These are phyloP conservation scores for Phylloporus rhodoxanthus DNA, from an alignment of 768 basidiomycete species.

Conservation along the genomic window DNA sequence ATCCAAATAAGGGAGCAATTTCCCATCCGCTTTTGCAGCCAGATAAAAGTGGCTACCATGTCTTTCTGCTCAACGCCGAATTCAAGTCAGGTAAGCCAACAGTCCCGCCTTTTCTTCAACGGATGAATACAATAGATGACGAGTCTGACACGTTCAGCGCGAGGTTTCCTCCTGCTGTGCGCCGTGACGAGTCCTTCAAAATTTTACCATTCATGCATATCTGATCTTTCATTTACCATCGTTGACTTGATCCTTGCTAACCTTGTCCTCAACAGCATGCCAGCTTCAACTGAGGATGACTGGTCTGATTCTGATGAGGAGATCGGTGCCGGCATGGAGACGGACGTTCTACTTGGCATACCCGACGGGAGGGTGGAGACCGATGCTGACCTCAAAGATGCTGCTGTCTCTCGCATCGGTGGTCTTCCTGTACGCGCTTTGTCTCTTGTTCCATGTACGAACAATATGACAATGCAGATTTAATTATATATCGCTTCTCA, in stretches of 20 bases:
- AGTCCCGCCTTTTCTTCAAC: slow-evolving; percentile 4
- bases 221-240: slow-evolving; percentile 47
- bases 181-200: slow-evolving; percentile 58
- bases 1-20: slow-evolving; percentile 14
- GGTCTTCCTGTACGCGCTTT: slow-evolving; percentile 76
- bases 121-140: slow-evolving; percentile 60
- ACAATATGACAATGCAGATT: slow-evolving; percentile 39
- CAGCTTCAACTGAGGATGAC: slow-evolving; percentile 44
- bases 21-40: slow-evolving; percentile 10
- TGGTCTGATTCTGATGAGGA: slow-evolving; percentile 84
- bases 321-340: slow-evolving; percentile 49
- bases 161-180: slow-evolving; percentile 55
- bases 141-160: slow-evolving; percentile 67
- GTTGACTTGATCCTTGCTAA: slow-evolving; percentile 2
- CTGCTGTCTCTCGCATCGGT: slow-evolving; percentile 83
- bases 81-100: slow-evolving; percentile 16
- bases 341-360: slow-evolving; percentile 70
- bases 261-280: slow-evolving; percentile 30
- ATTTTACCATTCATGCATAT: slow-evolving; percentile 89
- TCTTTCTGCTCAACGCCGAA: slow-evolving; percentile 5
- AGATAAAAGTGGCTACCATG: slow-evolving; percentile 13
- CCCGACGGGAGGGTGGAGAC: slow-evolving; percentile 68
- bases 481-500: slow-evolving; percentile 41
- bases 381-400: slow-evolving; percentile 59
- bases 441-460: slow-evolving; percentile 43